Evolutionary conservation across 2,329 filamentous ascomycete species (phyloP).

Genomic region (Tolypocladium ovalisporum): DNA sequence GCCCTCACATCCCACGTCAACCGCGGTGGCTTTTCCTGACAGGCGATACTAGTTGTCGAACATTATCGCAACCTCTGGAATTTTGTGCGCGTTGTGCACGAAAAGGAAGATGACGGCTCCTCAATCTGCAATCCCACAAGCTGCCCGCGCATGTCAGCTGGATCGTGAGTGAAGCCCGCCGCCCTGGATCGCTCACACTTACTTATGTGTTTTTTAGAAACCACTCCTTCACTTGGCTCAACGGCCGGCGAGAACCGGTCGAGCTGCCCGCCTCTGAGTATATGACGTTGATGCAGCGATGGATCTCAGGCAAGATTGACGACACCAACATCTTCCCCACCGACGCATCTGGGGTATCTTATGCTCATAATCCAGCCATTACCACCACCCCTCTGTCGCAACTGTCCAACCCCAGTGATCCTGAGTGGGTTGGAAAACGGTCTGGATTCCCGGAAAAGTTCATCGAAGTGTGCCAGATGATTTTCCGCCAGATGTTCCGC

Average conservation of each 20-base stretch:
- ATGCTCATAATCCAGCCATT: constrained; percentile 49
- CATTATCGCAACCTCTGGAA: constrained; percentile 83
- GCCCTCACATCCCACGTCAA: constrained; percentile 8
- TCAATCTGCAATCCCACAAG: constrained; percentile 74
- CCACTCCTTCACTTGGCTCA: constrained; percentile 94
- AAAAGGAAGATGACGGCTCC: constrained; percentile 66
- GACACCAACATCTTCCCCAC: constrained; percentile 86
- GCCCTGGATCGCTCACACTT: not conserved
- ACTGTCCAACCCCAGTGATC: constrained; percentile 48
- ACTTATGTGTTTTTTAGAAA: constrained; percentile 37
- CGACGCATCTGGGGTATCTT: constrained; percentile 61
- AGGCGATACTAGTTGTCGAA: constrained; percentile 62
- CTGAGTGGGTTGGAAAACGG: constrained; percentile 78
- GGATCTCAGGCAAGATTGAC: constrained; percentile 93
- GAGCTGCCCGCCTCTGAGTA: constrained; percentile 90
- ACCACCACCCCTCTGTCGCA: constrained; percentile 50
- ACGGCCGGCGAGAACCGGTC: constrained; percentile 75
- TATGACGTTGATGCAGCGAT: constrained; percentile 90
- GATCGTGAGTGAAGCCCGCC: constrained; percentile 54
- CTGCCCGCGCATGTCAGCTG: constrained; percentile 90
- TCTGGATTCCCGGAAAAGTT: constrained; percentile 90
- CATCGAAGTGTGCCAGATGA: constrained; percentile 79
- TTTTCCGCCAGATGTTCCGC: constrained; percentile 97
- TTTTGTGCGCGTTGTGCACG: constrained; percentile 80
- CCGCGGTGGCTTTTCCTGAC: constrained; percentile 1